These are phyloP conservation scores for Xylogone sp. DNA, from an alignment of 2,329 filamentous ascomycete species.

Conservation along the genomic window DNA sequence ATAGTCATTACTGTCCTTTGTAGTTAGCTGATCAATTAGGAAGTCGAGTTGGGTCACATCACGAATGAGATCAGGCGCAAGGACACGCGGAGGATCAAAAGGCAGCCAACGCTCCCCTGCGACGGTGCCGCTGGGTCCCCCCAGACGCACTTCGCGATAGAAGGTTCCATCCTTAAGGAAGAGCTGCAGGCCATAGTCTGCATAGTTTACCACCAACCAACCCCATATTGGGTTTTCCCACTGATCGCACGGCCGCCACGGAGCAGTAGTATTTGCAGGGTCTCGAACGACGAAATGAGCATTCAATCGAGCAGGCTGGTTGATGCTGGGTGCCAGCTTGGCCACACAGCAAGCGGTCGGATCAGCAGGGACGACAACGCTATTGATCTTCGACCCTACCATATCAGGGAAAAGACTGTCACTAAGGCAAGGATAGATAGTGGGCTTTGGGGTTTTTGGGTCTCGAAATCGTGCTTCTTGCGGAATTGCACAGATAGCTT, in stretches of 20 bases:
- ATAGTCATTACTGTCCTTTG: slow-evolving; percentile 18
- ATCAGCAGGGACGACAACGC: slow-evolving; percentile 21
- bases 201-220: slow-evolving; percentile 39
- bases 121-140: slow-evolving; percentile 22
- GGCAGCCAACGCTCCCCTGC: slow-evolving; percentile 31
- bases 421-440: slow-evolving; percentile 31
- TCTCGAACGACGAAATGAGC: slow-evolving; percentile 26
- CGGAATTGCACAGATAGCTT: slow-evolving; percentile 32
- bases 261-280: not conserved
- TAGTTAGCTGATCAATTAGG: slow-evolving; percentile 19
- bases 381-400: slow-evolving; percentile 9
- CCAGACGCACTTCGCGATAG: slow-evolving; percentile 38
- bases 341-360: slow-evolving; percentile 25
- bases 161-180: slow-evolving; percentile 37
- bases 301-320: slow-evolving; percentile 35
- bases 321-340: slow-evolving; percentile 39
- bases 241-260: slow-evolving; percentile 23
- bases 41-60: slow-evolving; percentile 29
- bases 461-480: slow-evolving; percentile 13
- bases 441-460: not conserved
- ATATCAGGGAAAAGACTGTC: slow-evolving; percentile 30
- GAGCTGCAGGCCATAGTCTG: slow-evolving; percentile 37
- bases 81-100: slow-evolving; percentile 24
- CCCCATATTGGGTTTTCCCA: slow-evolving; percentile 40
- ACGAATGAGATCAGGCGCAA: too few species aligned